These are phyloP conservation scores for Debaryomyces castellii DNA, from an alignment of 805 yeast species.

Conservation along the genomic window DNA sequence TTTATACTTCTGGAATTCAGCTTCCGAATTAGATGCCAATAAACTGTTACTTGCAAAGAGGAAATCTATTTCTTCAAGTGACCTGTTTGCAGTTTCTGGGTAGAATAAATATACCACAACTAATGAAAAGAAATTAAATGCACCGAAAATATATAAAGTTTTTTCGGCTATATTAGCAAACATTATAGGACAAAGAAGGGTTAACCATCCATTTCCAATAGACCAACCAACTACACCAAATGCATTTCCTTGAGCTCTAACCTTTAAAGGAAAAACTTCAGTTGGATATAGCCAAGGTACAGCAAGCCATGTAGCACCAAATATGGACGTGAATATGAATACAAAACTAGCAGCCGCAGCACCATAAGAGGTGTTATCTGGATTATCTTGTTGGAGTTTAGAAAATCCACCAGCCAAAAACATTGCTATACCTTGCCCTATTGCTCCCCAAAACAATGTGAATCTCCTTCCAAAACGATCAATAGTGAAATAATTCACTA, in stretches of 20 bases:
- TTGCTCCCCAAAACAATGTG: conserved; percentile 22
- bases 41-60: conserved; percentile 22
- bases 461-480: conserved; percentile 28
- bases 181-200: conserved; percentile 43
- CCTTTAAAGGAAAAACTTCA: conserved; percentile 54
- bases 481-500: conserved; percentile 21
- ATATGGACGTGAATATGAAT: conserved; percentile 22
- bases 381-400: conserved; percentile 7
- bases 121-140: conserved; percentile 22
- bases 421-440: conserved; percentile 19
- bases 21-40: conserved; percentile 5
- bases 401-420: conserved; percentile 26
- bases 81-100: conserved; percentile 8
- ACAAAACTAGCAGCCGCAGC: conserved; percentile 38
- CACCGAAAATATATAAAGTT: conserved; percentile 46
- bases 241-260: conserved; percentile 32
- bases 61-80: conserved; percentile 16
- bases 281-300: conserved; percentile 63
- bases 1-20: conserved; percentile 3
- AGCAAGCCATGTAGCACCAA: conserved; percentile 29
- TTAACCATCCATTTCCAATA: conserved; percentile 33
- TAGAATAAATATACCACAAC: conserved; percentile 3
- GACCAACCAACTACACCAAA: conserved; percentile 29
- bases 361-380: conserved; percentile 26
- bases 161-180: conserved; percentile 47